These are phyloP conservation scores for Metarhizium anisopliae DNA, from an alignment of 2,329 filamentous ascomycete species.

Conservation along the genomic window DNA sequence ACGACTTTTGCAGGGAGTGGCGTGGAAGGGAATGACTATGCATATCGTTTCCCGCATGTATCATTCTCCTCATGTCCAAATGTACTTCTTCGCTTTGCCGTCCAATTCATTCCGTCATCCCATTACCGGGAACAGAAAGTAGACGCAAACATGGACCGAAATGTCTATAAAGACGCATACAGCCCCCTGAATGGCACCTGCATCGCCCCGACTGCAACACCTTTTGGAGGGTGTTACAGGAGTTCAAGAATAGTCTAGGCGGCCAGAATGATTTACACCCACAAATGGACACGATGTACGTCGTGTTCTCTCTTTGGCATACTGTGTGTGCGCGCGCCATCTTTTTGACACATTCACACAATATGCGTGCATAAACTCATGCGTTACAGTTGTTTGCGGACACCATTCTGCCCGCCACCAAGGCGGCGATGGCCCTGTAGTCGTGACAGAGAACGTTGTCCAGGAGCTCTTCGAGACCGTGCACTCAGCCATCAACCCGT, in stretches of 20 bases:
- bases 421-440: neutral
- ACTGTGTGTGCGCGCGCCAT: too few relatives aligned
- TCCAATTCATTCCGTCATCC: too few relatives aligned
- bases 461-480: neutral
- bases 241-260: neutral
- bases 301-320: neutral
- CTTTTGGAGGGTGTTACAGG: neutral
- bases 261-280: neutral
- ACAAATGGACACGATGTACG: neutral
- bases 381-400: neutral
- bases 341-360: neutral
- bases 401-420: neutral
- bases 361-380: neutral
- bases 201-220: neutral
- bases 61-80: too few relatives aligned
- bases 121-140: neutral
- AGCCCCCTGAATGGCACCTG: neutral
- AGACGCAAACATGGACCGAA: neutral
- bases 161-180: neutral
- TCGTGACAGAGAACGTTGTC: neutral
- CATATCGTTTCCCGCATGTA: too few relatives aligned
- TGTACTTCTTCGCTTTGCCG: too few relatives aligned
- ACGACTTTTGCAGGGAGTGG: too few relatives aligned
- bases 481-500: neutral
- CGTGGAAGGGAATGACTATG: too few relatives aligned